Evolutionary conservation across 2,329 filamentous ascomycete genomes (phyloP).

Genomic region (Trichoderma sp.): DNA sequence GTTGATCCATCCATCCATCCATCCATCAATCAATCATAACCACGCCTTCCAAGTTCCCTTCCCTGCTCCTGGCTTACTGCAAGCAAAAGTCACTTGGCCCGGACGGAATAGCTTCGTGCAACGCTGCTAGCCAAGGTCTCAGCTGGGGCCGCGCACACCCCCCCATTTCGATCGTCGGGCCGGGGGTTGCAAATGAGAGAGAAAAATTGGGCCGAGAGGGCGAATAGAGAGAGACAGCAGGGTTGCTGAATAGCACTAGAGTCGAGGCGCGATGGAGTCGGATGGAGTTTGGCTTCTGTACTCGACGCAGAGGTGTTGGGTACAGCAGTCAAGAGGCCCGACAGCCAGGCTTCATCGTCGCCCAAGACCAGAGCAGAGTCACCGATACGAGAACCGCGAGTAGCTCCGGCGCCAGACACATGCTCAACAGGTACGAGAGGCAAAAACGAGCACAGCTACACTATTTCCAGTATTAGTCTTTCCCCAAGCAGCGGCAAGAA

Average conservation of each 20-base stretch:
- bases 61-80: conserved; percentile 2
- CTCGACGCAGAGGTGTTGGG: background rate
- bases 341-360: no score
- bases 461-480: background rate
- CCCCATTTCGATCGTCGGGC: conserved; percentile 28
- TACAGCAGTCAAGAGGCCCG: background rate
- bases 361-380: background rate
- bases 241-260: background rate
- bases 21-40: background rate
- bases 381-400: background rate
- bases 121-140: conserved; percentile 23
- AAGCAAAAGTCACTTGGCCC: background rate
- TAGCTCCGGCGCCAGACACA: no score
- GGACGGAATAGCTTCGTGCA: background rate
- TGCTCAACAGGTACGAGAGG: background rate
- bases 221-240: background rate
- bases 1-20: background rate
- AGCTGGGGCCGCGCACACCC: conserved; percentile 30
- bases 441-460: background rate
- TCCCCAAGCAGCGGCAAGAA: conserved; percentile 1
- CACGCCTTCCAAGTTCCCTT: conserved; percentile 4
- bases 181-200: conserved; percentile 20
- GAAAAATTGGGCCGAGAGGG: conserved; percentile 29
- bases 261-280: background rate
- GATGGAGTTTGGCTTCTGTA: background rate